Base-by-base conservation (phyloP, 2,329 filamentous ascomycete genomes). In the Fusarium phyllophilum region DNA sequence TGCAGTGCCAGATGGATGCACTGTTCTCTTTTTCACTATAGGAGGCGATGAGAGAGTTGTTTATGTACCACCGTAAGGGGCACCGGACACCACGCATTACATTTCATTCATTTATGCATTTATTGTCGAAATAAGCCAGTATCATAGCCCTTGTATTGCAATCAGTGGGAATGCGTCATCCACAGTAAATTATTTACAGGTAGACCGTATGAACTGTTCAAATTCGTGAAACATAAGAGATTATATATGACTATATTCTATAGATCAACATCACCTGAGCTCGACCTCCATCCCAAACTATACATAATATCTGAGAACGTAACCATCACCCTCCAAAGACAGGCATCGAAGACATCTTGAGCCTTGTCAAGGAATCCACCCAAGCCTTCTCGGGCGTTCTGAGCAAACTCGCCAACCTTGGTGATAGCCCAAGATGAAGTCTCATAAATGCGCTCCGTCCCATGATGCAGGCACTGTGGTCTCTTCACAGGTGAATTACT, bases 241-340 rank as follows among this genome's bases (percentile, higher is more conserved):
- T 15, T 29, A 18, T 10, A 42, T 0, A 31, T 24, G 15, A 20
- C 18, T 13, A 14, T 22, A 15, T 12, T 41, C 22, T 59, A 66
- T 15, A 70, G 59, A 24, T 65, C 66, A 12, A 48, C 26, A 44
- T 26, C 46, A 3, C 33, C 41, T 7, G 63, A 48, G 1, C 22
- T 24, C 0, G 52, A 70, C 2, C 26, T 24, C n/a, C 31, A 45
- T 14, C 66, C 66, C n/a, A 63, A 24, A 8, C 29, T 31, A 18
- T 54, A 58, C n/a, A 39, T 48, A 14, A 54, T 9, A 26, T 70
- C 42, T 5, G 39, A 65, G 11, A 66, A 34, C 3, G 38, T 14
- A 29, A 70, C 59, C 66, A 70, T 66, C 4, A 49, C 20, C 4
- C 15, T 65, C 59, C 59, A 70, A 8, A 70, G 52, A 49, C 66